Conservation (phyloP, 2,329 filamentous ascomycete species). For the Curvularia verruculosa region DNA sequence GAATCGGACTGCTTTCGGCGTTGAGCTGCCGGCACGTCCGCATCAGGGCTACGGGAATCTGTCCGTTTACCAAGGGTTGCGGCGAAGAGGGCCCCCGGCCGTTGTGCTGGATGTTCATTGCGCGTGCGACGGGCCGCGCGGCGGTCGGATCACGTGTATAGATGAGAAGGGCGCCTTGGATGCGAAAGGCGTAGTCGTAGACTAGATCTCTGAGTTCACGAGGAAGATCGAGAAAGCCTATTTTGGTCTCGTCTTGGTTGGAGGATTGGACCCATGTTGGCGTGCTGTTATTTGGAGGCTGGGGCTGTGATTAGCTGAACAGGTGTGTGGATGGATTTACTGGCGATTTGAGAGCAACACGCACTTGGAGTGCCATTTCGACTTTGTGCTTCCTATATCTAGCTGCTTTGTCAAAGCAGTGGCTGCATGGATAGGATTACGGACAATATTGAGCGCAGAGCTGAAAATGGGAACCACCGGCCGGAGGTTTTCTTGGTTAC, state of each 20-base stretch:
- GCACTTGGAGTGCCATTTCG: constrained; percentile 1
- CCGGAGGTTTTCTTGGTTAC: not conserved
- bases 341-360: not conserved
- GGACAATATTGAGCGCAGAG: not conserved
- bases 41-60: constrained; percentile 36
- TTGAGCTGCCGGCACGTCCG: constrained; percentile 52
- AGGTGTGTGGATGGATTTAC: too few relatives aligned
- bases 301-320: not conserved
- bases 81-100: constrained; percentile 33
- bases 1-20: constrained; percentile 51
- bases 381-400: not conserved
- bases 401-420: not conserved
- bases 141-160: constrained; percentile 28
- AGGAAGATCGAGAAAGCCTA: constrained; percentile 41
- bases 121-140: constrained; percentile 20
- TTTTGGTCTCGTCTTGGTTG: constrained; percentile 2
- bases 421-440: not conserved
- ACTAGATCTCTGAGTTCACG: constrained; percentile 40
- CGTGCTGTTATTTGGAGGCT: not conserved
- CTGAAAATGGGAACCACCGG: not conserved
- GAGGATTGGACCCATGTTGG: constrained; percentile 1
- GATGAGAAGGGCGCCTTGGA: constrained; percentile 38
- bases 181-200: constrained; percentile 31
- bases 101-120: constrained; percentile 34
- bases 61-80: constrained; percentile 17